phyloP scores from a whole-genome alignment of 805 yeast genomes.

The Lachancea sp. region DNA sequence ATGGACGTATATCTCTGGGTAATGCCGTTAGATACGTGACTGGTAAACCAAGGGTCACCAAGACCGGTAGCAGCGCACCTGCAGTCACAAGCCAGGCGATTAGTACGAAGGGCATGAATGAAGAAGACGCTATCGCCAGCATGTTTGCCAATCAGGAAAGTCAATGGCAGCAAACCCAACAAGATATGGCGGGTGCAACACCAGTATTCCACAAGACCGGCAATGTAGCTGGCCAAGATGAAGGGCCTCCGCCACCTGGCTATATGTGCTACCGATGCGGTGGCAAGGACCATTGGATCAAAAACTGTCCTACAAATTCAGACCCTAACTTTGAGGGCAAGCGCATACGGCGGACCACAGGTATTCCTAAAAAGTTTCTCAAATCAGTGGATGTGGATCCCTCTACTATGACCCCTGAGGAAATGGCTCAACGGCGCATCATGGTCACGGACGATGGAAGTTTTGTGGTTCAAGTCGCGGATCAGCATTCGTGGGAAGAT shows the following conservation, averaged over 20 bases:
- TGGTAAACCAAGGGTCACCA: conserved; percentile 56
- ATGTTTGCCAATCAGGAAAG: conserved; percentile 92
- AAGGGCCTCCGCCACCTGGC: conserved; percentile 84
- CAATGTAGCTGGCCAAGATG: conserved; percentile 34
- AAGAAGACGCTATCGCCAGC: conserved; percentile 80
- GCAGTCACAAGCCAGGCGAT: conserved; percentile 21
- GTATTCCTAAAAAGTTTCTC: conserved; percentile 91
- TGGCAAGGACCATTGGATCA: conserved; percentile 91
- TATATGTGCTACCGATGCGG: conserved; percentile 97
- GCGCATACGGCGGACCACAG: conserved; percentile 85
- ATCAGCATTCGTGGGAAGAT: conserved; percentile 80
- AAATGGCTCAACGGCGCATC: conserved; percentile 48
- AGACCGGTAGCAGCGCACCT: conserved; percentile 19
- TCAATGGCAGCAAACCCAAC: conserved; percentile 94
- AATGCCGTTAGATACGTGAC: conserved; percentile 66
- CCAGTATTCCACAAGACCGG: conserved; percentile 52
- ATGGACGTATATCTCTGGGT: conserved; percentile 39
- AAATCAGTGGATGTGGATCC: conserved; percentile 60
- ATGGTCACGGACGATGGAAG: conserved; percentile 93
- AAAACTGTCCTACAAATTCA: conserved; percentile 87
- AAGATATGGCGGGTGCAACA: conserved; percentile 78
- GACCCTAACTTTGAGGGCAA: conserved; percentile 95
- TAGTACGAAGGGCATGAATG: conserved; percentile 45
- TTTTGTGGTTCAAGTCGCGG: conserved; percentile 94
- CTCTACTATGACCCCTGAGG: conserved; percentile 56